A percentile compares a stretch with the other conserved stretches of the same genome.
Evolutionary conservation across 345 rosid species (phyloP).

Genomic region (Gossypium turneri): DNA sequence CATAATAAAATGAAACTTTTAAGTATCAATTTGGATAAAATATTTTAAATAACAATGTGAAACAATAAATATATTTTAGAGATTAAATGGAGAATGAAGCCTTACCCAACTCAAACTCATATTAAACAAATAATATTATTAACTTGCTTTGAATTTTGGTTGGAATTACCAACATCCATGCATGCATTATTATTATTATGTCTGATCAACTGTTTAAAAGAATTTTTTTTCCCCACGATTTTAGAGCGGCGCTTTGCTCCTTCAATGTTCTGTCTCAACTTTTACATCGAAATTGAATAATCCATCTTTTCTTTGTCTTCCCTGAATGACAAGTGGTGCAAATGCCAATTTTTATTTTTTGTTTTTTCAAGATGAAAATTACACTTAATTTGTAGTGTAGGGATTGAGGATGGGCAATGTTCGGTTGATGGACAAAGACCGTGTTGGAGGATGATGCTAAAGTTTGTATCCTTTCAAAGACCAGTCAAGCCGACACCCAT

Average conservation of each 20-base stretch:
- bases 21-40: too few species aligned
- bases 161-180: neutral
- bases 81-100: too few species aligned
- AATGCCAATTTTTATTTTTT: too few species aligned
- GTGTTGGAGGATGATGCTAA: slow-evolving; percentile 34
- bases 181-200: slow-evolving; percentile 8
- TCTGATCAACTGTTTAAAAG: neutral
- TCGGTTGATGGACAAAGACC: slow-evolving; percentile 22
- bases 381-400: neutral
- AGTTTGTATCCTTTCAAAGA: slow-evolving; percentile 23
- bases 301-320: slow-evolving; percentile 8
- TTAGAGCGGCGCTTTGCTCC: slow-evolving; percentile 11
- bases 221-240: neutral
- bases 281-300: neutral
- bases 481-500: slow-evolving; percentile 63
- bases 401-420: slow-evolving; percentile 8
- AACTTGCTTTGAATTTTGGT: neutral
- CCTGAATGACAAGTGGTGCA: neutral
- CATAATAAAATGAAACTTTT: too few species aligned
- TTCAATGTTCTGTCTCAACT: neutral
- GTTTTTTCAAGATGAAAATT: neutral
- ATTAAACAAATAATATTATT: neutral
- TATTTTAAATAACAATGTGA: too few species aligned
- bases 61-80: too few species aligned
- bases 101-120: too few species aligned